Evolutionary conservation across 495 filamentous ascomycete species (phyloP).

Genomic region (Daldinia loculata): DNA sequence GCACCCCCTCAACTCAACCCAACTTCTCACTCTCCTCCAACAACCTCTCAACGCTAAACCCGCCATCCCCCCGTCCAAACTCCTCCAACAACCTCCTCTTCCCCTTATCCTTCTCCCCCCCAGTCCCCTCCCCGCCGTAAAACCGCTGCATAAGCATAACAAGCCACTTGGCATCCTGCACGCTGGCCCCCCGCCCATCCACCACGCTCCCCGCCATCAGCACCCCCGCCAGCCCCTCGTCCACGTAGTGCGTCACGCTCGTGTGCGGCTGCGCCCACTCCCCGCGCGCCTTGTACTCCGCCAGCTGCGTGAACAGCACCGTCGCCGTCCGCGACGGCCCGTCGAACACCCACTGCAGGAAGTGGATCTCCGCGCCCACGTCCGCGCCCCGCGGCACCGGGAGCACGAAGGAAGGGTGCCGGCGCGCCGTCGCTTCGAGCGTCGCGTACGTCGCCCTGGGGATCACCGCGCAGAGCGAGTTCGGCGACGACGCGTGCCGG

Average conservation of each 20-base stretch:
- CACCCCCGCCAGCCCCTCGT: conserved; percentile 70
- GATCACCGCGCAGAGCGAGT: conserved; percentile 83
- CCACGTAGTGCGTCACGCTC: conserved; percentile 87
- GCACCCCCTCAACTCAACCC: conserved; percentile 44
- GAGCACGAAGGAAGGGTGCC: conserved; percentile 87
- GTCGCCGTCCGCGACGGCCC: conserved; percentile 71
- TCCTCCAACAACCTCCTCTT: conserved; percentile 76
- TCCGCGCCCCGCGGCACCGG: conserved; percentile 75
- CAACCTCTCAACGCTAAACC: conserved; percentile 83
- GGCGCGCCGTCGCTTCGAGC: conserved; percentile 72
- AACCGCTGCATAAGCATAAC: conserved; percentile 96
- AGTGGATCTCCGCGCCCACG: conserved; percentile 83
- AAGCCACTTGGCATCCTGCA: conserved; percentile 84
- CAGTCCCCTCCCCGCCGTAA: conserved; percentile 66
- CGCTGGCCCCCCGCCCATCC: conserved; percentile 77
- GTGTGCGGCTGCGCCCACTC: conserved; percentile 92
- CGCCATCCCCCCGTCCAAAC: conserved; percentile 79
- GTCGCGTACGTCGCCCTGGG: conserved; percentile 72
- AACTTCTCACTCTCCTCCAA: conserved; percentile 86
- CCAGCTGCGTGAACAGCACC: conserved; percentile 90
- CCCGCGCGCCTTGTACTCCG: conserved; percentile 89
- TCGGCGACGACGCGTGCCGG: conserved; percentile 73
- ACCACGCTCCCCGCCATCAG: conserved; percentile 84
- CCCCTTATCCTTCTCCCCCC: conserved; percentile 52
- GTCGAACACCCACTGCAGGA: conserved; percentile 78